Evolutionary conservation across 2,329 filamentous ascomycete genomes (phyloP).

Genomic region (Fusarium veterinarium): DNA sequence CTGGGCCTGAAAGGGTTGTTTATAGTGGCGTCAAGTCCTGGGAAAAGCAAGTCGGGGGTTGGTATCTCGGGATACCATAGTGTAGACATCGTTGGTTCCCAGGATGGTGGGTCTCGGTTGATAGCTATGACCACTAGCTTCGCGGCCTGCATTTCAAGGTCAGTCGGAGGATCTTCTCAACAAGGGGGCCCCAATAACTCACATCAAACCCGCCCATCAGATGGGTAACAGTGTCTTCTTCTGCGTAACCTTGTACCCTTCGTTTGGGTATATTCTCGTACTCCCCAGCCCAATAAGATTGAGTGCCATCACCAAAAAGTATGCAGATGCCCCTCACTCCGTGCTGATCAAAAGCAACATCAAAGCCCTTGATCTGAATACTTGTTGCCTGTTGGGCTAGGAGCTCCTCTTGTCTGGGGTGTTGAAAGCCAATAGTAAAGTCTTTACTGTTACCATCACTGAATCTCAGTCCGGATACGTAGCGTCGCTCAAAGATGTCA

Average conservation of each 20-base stretch:
- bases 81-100: not conserved
- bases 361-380: not conserved
- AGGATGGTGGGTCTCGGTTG: not conserved
- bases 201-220: conserved; percentile 1
- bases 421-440: not conserved
- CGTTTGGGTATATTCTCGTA: not conserved
- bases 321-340: not conserved
- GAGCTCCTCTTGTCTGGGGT: not conserved
- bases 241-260: not conserved
- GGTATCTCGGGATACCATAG: conserved; percentile 6
- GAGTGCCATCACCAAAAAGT: not conserved
- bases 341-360: not conserved
- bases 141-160: not conserved
- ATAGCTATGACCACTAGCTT: not conserved
- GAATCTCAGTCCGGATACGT: not conserved
- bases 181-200: not conserved
- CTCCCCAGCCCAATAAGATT: not conserved
- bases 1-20: not conserved
- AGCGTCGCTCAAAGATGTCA: not conserved
- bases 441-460: not conserved
- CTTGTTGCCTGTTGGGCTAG: not conserved
- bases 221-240: not conserved
- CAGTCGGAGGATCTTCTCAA: not conserved
- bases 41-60: not conserved
- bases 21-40: not conserved